Conservation (phyloP, 257 asterid genomes). For the Gardenia jasminoides region DNA sequence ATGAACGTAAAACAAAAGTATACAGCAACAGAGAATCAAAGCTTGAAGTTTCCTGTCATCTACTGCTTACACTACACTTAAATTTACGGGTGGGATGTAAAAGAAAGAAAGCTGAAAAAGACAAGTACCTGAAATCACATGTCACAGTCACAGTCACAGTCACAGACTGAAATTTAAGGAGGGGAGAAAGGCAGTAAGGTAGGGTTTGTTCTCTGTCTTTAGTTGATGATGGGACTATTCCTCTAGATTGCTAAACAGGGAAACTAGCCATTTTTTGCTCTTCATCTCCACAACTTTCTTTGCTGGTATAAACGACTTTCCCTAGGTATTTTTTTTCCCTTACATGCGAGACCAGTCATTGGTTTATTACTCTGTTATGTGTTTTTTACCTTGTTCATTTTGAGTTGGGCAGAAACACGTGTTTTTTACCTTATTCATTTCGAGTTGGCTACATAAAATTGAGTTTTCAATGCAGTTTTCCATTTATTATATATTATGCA, state of each 20-base stretch:
- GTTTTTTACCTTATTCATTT: too few relatives aligned
- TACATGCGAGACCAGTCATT: background rate
- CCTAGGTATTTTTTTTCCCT: conserved; percentile 18
- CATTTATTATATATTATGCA: too few relatives aligned
- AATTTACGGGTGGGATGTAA: conserved; percentile 23
- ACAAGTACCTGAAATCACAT: conserved; percentile 48
- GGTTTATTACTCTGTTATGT: background rate
- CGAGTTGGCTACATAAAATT: too few relatives aligned
- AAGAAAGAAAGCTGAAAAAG: conserved; percentile 35
- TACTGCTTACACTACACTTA: background rate
- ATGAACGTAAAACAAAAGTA: background rate
- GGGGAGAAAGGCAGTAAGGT: conserved; percentile 2
- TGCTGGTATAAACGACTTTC: conserved; percentile 49
- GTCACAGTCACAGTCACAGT: conserved; percentile 50
- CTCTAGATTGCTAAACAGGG: conserved; percentile 44
- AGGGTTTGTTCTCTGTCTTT: conserved; percentile 37
- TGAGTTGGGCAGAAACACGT: too few relatives aligned
- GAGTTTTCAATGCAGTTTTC: too few relatives aligned
- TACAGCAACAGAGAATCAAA: background rate
- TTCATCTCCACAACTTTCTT: conserved; percentile 40
- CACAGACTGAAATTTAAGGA: conserved; percentile 19
- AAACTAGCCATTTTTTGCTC: conserved; percentile 33
- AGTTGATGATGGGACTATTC: conserved; percentile 62
- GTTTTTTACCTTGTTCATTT: too few relatives aligned
- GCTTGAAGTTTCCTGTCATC: background rate